Evolutionary conservation across 768 basidiomycete genomes (phyloP).

Genomic region (Hygrocybe coccinea): DNA sequence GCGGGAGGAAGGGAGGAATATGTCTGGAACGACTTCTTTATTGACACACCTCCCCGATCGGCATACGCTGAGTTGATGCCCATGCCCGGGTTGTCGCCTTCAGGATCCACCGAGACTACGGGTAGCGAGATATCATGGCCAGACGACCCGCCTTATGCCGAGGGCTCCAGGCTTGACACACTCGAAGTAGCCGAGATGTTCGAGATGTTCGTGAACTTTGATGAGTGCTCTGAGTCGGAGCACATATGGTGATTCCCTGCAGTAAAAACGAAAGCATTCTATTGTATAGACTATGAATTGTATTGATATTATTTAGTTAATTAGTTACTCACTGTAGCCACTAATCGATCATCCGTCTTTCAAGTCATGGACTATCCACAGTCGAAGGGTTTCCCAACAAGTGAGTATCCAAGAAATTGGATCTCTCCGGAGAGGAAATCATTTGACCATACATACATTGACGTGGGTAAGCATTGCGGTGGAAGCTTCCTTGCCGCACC

Average conservation of each 20-base stretch:
- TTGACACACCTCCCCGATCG: neutral
- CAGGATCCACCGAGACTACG: constrained; percentile 1
- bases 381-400: neutral
- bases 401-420: neutral
- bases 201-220: constrained; percentile 37
- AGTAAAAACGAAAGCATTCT: neutral
- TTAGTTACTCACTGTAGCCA: neutral
- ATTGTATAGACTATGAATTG: neutral
- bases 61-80: neutral
- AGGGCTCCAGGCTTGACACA: neutral
- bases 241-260: neutral
- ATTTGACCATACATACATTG: too few species aligned
- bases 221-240: constrained; percentile 25
- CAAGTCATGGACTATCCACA: neutral
- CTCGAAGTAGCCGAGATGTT: constrained; percentile 33
- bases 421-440: neutral
- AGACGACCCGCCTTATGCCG: too few species aligned
- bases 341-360: neutral
- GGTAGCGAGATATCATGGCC: constrained; percentile 5
- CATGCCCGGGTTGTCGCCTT: constrained; percentile 3
- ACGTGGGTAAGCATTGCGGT: too few species aligned
- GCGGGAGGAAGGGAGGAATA: neutral
- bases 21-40: neutral
- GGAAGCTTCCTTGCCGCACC: too few species aligned
- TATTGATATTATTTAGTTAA: neutral